A percentile compares a stretch with the other conserved stretches of the same genome.
phyloP scores from a whole-genome alignment of 2,329 filamentous ascomycete genomes.

The Coccinonectria pachysandricola region DNA sequence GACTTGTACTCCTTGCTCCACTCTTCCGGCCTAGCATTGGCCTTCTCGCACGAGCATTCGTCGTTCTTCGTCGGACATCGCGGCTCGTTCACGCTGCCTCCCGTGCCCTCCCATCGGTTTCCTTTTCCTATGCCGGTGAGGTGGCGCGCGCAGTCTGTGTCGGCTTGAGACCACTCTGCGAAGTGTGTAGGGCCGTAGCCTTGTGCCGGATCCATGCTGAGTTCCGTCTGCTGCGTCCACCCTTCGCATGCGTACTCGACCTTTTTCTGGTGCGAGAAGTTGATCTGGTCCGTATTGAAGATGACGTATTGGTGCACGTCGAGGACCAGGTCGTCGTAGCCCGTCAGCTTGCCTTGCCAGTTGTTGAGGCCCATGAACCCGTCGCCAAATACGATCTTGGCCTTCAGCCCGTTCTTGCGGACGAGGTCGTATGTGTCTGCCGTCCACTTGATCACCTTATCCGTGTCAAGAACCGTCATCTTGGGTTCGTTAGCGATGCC shows the following conservation, averaged over 20 bases:
- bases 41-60: constrained; percentile 61
- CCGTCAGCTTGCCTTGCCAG: constrained; percentile 76
- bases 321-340: constrained; percentile 65
- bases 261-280: constrained; percentile 71
- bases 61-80: constrained; percentile 60
- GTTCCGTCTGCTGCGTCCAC: constrained; percentile 70
- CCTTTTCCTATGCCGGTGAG: constrained; percentile 86
- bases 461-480: constrained; percentile 62
- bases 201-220: constrained; percentile 60
- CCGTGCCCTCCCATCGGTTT: constrained; percentile 80
- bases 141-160: constrained; percentile 82
- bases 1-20: constrained; percentile 71
- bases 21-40: constrained; percentile 60
- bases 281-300: constrained; percentile 85
- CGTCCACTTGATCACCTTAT: constrained; percentile 71
- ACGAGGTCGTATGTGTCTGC: constrained; percentile 60
- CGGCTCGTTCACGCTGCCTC: constrained; percentile 57
- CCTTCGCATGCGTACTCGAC: constrained; percentile 77
- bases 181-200: constrained; percentile 92
- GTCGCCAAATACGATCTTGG: constrained; percentile 77
- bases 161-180: constrained; percentile 95
- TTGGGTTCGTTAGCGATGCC: constrained; percentile 90
- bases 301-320: constrained; percentile 98
- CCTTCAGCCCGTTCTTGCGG: constrained; percentile 63
- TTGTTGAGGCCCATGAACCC: constrained; percentile 86